These are phyloP conservation scores for Vitis rupestris DNA, from an alignment of 164 flowering plant species.

Conservation along the genomic window DNA sequence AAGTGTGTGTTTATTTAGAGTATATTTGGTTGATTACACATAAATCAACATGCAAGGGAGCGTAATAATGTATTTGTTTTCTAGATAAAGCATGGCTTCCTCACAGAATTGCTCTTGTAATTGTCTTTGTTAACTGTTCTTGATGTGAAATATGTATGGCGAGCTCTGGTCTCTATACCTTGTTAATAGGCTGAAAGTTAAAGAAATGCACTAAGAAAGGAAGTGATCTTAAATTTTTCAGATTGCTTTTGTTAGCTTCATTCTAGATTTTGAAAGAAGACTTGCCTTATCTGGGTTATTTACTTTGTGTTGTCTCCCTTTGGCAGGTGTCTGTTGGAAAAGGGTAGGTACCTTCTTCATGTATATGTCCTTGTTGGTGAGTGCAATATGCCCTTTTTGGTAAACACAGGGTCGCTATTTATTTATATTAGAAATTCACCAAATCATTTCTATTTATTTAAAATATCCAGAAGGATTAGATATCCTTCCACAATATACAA, in stretches of 20 bases:
- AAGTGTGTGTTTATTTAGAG: neutral
- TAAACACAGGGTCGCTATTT: too few species aligned
- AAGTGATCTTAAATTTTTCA: neutral
- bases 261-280: neutral
- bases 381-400: neutral
- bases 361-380: neutral
- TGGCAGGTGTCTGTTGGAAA: conserved; percentile 92
- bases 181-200: neutral
- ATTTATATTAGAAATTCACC: too few species aligned
- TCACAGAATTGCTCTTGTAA: too few species aligned
- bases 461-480: too few species aligned
- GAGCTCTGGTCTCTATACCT: neutral
- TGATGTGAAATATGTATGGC: neutral
- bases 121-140: neutral
- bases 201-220: neutral
- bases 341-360: conserved; percentile 50
- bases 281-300: conserved; percentile 1
- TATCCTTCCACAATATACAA: too few species aligned
- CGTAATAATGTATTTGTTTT: neutral
- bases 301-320: conserved; percentile 21
- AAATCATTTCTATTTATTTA: too few species aligned
- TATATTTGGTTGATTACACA: neutral
- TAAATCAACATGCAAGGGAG: too few species aligned
- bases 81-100: neutral
- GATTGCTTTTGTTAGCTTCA: neutral